Evolutionary conservation across 2,329 filamentous ascomycete genomes (phyloP), one percentile per base, ranked within the genome.

Genomic region (Dendryphion nanum): DNA sequence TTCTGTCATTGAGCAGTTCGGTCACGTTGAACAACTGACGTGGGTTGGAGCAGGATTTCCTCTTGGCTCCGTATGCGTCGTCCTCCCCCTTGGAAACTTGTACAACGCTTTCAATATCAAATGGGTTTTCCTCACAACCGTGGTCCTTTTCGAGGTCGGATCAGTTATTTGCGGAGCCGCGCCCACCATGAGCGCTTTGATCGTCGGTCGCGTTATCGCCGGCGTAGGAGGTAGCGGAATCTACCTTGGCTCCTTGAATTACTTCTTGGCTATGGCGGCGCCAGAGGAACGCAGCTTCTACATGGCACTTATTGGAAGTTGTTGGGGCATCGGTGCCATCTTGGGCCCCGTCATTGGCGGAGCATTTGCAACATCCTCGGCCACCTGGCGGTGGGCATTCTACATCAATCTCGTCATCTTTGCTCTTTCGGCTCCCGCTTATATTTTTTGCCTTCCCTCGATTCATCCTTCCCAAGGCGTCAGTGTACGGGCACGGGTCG

Each of bases 281-380:
- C 12, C 12, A 18, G 10, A 13, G 10, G 31, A 33, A 16, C 31
- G 31, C 10, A 15, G 40, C 37, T 60, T 12, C 10, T 19, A 19
- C 16, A 14, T 29, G 13, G 15, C 5, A 10, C 21, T 16, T 3
- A 18, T 18, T 20, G 8, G 13, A n/a, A 20, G 24, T 18, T 7
- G 24, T 6, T 24, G 15, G 17, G n/a, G n/a, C n/a, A n/a, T n/a
- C n/a, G n/a, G n/a, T n/a, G n/a, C 23, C 23, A 26, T 8, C n/a
- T 50, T 75, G 1, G 74, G 73, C 0, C 73, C 72, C 1, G 56
- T 75, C 18, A 55, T 74, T 10, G 71, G 72, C 15, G 72, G 72
- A 16, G 69, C 67, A 0, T 73, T 76, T 30, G 61, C 61, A 6
- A 62, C 63, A 18, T 31, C 24, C 26, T 17, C 24, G 6, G 38